Base-by-base conservation (phyloP, 768 basidiomycete genomes). In the Lactarius tabidus region DNA sequence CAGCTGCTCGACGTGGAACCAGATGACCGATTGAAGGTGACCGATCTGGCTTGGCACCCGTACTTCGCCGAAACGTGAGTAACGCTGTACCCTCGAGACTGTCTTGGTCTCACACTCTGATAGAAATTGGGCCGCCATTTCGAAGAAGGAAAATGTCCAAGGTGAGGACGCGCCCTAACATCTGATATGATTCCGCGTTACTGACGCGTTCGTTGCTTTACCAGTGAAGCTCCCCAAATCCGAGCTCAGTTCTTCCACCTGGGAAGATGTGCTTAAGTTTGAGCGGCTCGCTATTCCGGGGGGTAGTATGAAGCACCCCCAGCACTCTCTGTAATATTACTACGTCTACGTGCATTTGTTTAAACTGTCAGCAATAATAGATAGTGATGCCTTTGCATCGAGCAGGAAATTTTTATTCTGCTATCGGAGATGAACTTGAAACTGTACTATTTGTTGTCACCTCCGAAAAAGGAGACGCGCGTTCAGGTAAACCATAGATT, bases 1-100 rank as follows among this genome's bases (percentile, higher is more conserved):
- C 18, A 66, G 65, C n/a, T 66, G 9, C 65, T 66, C 31, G 56
- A 59, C 15, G 26, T 66, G 14, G 60, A 66, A 9, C 38, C 48
- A 5, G 26, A n/a, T 7, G 51, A 54, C 38, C 65, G 65, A 18
- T 17, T 66, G 26, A 62, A 20, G 26, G 12, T 66, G 20, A 62
- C 6, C 4, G 33, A 58, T 14, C 15, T 66, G 33, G 9, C 2
- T 3, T 2, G 9, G 20, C 65, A 58, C 41, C 51, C 38, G 7
- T 66, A 53, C 33, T 66, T 62, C 48, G 8, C 14, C 2, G 18
- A 3, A 8, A 62, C 65, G 60, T 66, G 39, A 38, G 60, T 43
- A 4, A 12, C 23, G 17, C 1, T 29, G 5, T 33, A 39, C 15
- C 7, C 7, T 17, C 31, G 6, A 1, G 29, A 17, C 9, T 3